Evolutionary conservation across 139 green algal genomes (phyloP).

Genomic region (Desmodesmus armatus): DNA sequence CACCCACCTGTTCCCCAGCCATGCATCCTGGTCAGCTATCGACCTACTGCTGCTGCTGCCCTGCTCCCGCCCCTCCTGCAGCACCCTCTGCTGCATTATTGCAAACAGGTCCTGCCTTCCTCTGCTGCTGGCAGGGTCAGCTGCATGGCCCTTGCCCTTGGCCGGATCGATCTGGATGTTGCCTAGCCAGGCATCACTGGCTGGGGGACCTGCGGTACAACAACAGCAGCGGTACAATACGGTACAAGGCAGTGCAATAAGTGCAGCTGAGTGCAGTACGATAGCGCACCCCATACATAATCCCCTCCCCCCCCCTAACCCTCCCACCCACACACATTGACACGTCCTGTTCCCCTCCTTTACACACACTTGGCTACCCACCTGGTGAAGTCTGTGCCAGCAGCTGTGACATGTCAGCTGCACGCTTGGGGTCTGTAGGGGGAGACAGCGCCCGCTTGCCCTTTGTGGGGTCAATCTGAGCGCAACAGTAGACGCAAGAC

Average conservation of each 20-base stretch:
- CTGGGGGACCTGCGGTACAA: not conserved
- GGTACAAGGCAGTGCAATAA: too few relatives aligned
- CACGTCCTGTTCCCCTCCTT: too few relatives aligned
- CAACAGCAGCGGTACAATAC: not conserved
- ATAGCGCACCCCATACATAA: too few relatives aligned
- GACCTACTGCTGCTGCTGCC: not conserved
- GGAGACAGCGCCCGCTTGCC: slow-evolving; percentile 43
- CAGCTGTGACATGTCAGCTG: slow-evolving; percentile 38
- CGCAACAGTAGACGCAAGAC: too few relatives aligned
- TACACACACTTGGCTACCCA: not conserved
- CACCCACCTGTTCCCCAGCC: slow-evolving; percentile 46
- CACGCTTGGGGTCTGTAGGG: slow-evolving; percentile 37
- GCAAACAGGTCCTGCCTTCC: slow-evolving; percentile 46
- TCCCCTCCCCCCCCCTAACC: too few relatives aligned
- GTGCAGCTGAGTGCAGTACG: too few relatives aligned
- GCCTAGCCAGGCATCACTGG: slow-evolving; percentile 49
- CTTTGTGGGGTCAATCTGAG: slow-evolving; percentile 54
- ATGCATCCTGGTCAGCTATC: slow-evolving; percentile 7
- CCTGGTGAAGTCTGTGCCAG: slow-evolving; percentile 41
- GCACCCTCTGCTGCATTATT: slow-evolving; percentile 45
- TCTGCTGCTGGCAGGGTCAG: slow-evolving; percentile 10
- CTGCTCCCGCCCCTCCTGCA: not conserved
- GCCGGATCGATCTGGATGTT: slow-evolving; percentile 45
- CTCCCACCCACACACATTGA: too few relatives aligned
- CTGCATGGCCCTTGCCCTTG: slow-evolving; percentile 31